phyloP scores from a whole-genome alignment of 2,329 filamentous ascomycete species.

The Lasiodiplodia theobromae region DNA sequence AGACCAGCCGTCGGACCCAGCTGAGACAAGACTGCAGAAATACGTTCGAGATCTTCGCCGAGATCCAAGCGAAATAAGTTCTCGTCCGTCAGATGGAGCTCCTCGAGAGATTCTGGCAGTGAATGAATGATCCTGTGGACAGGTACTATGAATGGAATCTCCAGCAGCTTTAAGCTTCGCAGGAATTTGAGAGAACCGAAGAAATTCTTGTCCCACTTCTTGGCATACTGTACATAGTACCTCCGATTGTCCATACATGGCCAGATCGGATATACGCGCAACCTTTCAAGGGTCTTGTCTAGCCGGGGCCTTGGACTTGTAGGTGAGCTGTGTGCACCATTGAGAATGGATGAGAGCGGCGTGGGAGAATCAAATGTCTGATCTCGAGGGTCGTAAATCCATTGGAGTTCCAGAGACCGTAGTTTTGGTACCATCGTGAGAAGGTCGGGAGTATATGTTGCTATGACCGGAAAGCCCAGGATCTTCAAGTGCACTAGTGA shows the following conservation, averaged over 20 bases:
- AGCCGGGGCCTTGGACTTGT: background rate
- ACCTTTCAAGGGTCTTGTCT: background rate
- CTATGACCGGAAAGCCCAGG: background rate
- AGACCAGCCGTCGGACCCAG: background rate
- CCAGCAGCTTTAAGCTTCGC: background rate
- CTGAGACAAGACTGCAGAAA: background rate
- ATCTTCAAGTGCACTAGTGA: background rate
- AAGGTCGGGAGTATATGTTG: background rate
- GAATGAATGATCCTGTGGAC: background rate
- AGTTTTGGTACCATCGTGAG: background rate
- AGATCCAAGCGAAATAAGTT: background rate
- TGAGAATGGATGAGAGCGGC: background rate
- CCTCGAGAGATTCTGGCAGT: background rate
- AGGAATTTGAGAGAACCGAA: background rate
- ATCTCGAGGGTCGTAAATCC: no score
- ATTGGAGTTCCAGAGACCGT: no score
- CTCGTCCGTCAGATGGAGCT: background rate
- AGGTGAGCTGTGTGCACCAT: background rate
- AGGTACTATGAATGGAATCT: background rate
- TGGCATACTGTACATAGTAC: no score
- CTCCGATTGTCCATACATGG: no score
- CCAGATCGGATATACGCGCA: background rate
- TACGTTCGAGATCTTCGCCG: accelerated
- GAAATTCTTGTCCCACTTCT: background rate
- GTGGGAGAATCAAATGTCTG: background rate